phyloP scores from a whole-genome alignment of 495 filamentous ascomycete genomes.

The Penicillium waksmanii region DNA sequence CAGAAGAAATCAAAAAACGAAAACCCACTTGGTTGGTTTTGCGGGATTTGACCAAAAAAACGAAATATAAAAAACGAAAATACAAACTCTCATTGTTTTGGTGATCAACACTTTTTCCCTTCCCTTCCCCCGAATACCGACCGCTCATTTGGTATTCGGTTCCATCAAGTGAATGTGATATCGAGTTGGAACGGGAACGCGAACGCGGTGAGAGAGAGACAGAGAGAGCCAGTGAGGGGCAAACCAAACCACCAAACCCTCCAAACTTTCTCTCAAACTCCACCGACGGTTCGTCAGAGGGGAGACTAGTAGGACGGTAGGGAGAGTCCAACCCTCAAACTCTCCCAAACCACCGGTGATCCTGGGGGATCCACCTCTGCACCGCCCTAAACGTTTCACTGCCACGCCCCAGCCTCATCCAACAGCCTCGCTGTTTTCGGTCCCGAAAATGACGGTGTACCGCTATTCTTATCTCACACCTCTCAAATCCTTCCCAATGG shows the following conservation, averaged over 20 bases:
- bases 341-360: slow-evolving; percentile 25
- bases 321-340: not conserved
- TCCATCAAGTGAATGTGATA: too few relatives aligned
- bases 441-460: slow-evolving; percentile 19
- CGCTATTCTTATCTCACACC: slow-evolving; percentile 7
- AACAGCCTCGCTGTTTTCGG: slow-evolving; percentile 7
- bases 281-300: slow-evolving; percentile 20
- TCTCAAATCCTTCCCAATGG: not conserved
- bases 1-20: too few relatives aligned
- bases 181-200: too few relatives aligned
- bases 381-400: slow-evolving; percentile 32
- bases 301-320: slow-evolving; percentile 11
- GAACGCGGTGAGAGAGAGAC: too few relatives aligned
- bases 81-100: slow-evolving; percentile 1
- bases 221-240: too few relatives aligned
- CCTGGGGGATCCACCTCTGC: slow-evolving; percentile 26
- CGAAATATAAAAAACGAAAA: too few relatives aligned
- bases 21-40: not conserved
- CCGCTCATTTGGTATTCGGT: too few relatives aligned
- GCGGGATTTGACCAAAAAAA: too few relatives aligned
- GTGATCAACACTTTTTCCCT: too few relatives aligned
- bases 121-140: too few relatives aligned
- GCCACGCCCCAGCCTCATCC: slow-evolving; percentile 34
- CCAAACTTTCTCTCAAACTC: slow-evolving; percentile 1
- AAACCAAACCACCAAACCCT: not conserved